Evolutionary conservation across 1,284 basidiomycete species (phyloP).

Genomic region (Microbotryomycetes sp.): DNA sequence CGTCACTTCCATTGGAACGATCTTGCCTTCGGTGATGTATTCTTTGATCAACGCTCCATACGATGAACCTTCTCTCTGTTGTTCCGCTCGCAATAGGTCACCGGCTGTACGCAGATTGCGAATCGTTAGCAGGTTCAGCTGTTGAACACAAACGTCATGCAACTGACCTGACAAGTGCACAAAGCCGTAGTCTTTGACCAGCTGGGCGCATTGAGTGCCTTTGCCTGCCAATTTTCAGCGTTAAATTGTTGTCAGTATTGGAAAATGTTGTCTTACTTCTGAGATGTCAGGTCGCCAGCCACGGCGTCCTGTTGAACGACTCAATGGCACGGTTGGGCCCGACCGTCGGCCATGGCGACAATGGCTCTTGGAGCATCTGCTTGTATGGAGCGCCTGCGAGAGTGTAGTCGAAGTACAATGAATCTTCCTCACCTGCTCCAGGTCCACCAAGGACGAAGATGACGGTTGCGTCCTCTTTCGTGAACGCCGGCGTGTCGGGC

Average conservation of each 20-base stretch:
- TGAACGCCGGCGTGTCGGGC: background rate
- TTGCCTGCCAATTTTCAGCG: constrained; percentile 75
- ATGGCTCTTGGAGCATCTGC: background rate
- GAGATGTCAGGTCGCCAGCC: too few species aligned
- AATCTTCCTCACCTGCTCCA: constrained; percentile 77
- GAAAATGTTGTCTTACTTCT: too few species aligned
- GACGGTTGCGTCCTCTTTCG: constrained; percentile 60
- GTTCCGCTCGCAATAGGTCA: constrained; percentile 91
- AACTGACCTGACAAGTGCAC: constrained; percentile 82
- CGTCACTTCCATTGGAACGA: constrained; percentile 96
- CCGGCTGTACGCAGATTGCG: constrained; percentile 57
- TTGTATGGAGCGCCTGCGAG: too few species aligned
- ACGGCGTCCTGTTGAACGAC: background rate
- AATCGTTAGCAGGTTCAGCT: background rate
- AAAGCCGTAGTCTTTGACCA: constrained; percentile 86
- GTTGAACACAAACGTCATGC: background rate
- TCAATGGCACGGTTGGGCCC: constrained; percentile 13
- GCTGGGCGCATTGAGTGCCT: constrained; percentile 84
- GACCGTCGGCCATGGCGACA: background rate
- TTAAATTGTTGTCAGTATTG: too few species aligned
- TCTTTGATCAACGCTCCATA: constrained; percentile 81
- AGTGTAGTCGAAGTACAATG: too few species aligned
- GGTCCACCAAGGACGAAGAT: constrained; percentile 96
- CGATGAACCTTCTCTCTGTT: constrained; percentile 74
- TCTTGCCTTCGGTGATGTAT: constrained; percentile 85